Conservation (phyloP, 768 basidiomycete genomes). For the Boletus sp. region DNA sequence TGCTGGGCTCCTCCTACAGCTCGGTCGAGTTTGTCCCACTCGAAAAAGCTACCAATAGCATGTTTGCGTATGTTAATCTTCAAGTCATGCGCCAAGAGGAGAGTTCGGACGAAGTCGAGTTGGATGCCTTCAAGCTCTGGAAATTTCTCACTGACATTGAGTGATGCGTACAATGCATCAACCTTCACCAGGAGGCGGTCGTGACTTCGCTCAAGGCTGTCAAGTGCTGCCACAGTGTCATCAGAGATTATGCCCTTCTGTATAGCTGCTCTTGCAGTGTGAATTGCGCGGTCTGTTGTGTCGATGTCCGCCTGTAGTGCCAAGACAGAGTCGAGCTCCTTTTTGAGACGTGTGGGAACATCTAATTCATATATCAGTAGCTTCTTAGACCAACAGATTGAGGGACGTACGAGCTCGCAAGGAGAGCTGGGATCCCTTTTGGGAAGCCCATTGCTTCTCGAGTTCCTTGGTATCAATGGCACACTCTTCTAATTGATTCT, state of each 20-base stretch:
- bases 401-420: conserved; percentile 28
- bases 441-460: conserved; percentile 33
- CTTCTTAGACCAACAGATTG: too few relatives aligned
- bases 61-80: neutral
- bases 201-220: neutral
- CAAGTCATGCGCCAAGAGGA: neutral
- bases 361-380: neutral
- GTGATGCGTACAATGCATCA: neutral
- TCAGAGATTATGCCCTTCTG: neutral
- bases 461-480: conserved; percentile 21
- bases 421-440: conserved; percentile 33
- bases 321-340: too few relatives aligned
- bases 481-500: conserved; percentile 16
- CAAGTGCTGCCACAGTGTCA: neutral
- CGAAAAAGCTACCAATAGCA: neutral
- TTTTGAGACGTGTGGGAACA: neutral
- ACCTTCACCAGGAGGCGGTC: neutral
- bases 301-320: conserved; percentile 33
- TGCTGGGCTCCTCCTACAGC: neutral
- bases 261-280: neutral
- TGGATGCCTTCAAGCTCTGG: neutral
- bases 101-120: neutral
- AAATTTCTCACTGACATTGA: neutral
- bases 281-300: conserved; percentile 7
- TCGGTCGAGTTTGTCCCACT: neutral